Evolutionary conservation across 768 basidiomycete species (phyloP).

Genomic region (Botryobasidium botryosum): DNA sequence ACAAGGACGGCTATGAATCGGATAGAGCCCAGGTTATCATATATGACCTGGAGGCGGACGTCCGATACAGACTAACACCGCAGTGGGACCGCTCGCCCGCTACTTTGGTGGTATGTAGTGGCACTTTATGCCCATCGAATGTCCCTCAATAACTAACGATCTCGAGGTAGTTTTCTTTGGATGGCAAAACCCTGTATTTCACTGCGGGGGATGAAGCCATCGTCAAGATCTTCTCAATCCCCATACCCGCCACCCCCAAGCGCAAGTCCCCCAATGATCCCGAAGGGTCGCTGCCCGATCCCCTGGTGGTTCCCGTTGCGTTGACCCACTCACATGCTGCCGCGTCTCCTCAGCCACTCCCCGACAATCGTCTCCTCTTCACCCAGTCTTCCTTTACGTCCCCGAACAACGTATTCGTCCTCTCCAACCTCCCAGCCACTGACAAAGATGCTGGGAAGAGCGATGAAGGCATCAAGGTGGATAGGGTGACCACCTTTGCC

Average conservation of each 20-base stretch:
- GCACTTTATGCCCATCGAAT: too few species aligned
- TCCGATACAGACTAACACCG: conserved; percentile 34
- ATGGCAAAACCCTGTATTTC: conserved; percentile 50
- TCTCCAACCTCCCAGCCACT: conserved; percentile 28
- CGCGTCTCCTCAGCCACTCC: conserved; percentile 44
- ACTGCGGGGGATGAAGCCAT: conserved; percentile 65
- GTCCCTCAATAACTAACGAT: too few species aligned
- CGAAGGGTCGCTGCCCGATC: too few species aligned
- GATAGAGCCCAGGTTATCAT: conserved; percentile 5
- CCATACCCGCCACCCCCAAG: conserved; percentile 29
- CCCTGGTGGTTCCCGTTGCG: conserved; percentile 38
- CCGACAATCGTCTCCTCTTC: conserved; percentile 42
- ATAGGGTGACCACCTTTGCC: conserved; percentile 51
- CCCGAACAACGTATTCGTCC: conserved; percentile 65
- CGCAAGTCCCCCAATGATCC: conserved; percentile 27
- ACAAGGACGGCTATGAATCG: conserved; percentile 10
- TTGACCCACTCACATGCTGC: conserved; percentile 43
- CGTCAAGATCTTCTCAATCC: conserved; percentile 54
- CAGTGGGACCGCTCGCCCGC: conserved; percentile 83
- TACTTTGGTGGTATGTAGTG: too few species aligned
- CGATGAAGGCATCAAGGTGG: conserved; percentile 25
- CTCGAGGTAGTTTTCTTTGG: conserved; percentile 76
- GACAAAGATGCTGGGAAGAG: too few species aligned
- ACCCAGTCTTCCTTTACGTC: conserved; percentile 55
- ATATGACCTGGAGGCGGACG: conserved; percentile 3